Conservation (phyloP, 1,284 basidiomycete species). For the Irpex sp. region DNA sequence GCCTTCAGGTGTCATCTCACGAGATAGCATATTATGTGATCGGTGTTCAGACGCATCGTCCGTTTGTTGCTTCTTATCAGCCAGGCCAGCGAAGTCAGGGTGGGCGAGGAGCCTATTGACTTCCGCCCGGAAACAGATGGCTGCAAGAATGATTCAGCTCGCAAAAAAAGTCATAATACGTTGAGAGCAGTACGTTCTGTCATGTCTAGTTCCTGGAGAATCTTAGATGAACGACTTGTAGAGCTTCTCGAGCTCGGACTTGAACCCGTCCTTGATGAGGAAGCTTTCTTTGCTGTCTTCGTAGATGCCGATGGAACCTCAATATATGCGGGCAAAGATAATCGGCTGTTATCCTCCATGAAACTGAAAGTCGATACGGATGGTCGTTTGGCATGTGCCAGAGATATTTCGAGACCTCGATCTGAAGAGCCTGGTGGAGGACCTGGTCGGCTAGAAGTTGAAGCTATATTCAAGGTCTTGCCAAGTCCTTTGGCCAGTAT, state of each 20-base stretch:
- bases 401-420: conserved; percentile 15
- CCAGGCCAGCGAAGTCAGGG: conserved; percentile 43
- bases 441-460: not conserved
- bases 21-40: not conserved
- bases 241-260: not conserved
- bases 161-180: not conserved
- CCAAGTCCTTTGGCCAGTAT: conserved; percentile 39
- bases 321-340: conserved; percentile 2
- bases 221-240: conserved; percentile 12
- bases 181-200: conserved; percentile 21
- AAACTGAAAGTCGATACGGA: not conserved
- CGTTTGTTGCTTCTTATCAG: not conserved
- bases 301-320: not conserved
- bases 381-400: conserved; percentile 23
- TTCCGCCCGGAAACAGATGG: conserved; percentile 35
- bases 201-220: conserved; percentile 21
- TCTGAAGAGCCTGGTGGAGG: not conserved
- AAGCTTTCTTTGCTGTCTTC: not conserved
- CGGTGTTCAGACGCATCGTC: not conserved
- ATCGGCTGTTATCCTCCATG: not conserved
- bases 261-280: not conserved
- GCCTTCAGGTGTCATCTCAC: not conserved
- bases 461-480: conserved; percentile 4
- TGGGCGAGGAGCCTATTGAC: conserved; percentile 39
- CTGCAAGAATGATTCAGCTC: conserved; percentile 18